Percentiles rank a stretch among this genome's conserved stretches.
Evolutionary conservation across 129 eudicot genomes (phyloP).

Genomic region (Scalesia atractyloides): DNA sequence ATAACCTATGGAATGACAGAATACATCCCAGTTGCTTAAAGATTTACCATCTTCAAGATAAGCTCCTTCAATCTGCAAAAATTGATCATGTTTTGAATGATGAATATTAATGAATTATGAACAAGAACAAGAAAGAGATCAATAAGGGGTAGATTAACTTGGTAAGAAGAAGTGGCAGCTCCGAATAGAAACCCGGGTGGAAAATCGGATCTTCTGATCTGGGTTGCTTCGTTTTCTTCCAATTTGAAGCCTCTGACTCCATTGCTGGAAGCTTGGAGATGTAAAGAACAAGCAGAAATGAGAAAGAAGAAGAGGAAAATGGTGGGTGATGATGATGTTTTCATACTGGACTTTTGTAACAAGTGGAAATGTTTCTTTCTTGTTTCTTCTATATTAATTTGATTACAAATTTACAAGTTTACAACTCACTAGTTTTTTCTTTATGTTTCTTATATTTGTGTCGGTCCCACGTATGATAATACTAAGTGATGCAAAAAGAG

Average conservation of each 20-base stretch:
- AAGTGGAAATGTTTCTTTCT: no score
- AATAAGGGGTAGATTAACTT: conserved; percentile 37
- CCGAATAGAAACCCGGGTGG: conserved; percentile 80
- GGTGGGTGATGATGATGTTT: not conserved
- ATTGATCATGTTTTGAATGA: not conserved
- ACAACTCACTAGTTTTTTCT: not conserved
- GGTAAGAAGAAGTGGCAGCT: conserved; percentile 77
- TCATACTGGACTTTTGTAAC: not conserved
- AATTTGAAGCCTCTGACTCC: conserved; percentile 2
- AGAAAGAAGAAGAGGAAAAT: conserved; percentile 22
- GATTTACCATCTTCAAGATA: conserved; percentile 78
- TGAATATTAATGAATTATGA: not conserved
- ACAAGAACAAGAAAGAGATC: not conserved
- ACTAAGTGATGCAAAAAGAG: no score
- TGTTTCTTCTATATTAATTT: no score
- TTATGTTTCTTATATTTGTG: no score
- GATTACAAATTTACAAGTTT: not conserved
- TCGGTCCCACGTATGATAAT: no score
- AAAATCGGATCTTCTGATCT: conserved; percentile 55
- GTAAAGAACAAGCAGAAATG: not conserved
- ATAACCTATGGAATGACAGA: conserved; percentile 43
- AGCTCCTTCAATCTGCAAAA: conserved; percentile 82
- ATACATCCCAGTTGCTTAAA: conserved; percentile 77
- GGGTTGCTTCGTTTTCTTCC: conserved; percentile 10
- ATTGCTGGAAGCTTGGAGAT: conserved; percentile 25